phyloP scores from a whole-genome alignment of 306 rosid genomes.

The Prinsepia uniflora region DNA sequence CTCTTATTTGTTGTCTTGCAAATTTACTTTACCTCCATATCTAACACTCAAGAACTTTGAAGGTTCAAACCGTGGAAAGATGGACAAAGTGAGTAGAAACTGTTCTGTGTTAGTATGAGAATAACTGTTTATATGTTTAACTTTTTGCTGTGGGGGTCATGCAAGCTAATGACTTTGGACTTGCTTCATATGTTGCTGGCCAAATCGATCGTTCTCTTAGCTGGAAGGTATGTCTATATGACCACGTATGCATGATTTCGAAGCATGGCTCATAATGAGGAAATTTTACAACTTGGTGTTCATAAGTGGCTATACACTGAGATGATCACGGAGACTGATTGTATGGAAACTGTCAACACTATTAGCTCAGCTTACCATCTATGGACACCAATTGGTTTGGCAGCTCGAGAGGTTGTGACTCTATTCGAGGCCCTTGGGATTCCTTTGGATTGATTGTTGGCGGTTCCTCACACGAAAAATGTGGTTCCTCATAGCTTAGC shows the following conservation, averaged over 20 bases:
- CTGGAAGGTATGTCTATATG: conserved; percentile 53
- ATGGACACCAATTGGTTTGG: too few relatives aligned
- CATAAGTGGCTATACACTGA: too few relatives aligned
- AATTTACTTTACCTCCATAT: conserved; percentile 65
- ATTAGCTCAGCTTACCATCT: too few relatives aligned
- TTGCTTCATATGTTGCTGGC: conserved; percentile 80
- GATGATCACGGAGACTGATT: too few relatives aligned
- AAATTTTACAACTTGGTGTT: conserved; percentile 27
- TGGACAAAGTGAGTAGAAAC: conserved; percentile 53
- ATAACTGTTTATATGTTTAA: background rate
- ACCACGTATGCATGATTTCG: background rate
- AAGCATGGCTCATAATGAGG: background rate
- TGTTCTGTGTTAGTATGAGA: conserved; percentile 2
- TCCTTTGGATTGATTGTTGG: too few relatives aligned
- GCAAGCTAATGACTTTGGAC: conserved; percentile 81
- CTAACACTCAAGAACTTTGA: conserved; percentile 73
- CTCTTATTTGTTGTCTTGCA: conserved; percentile 25
- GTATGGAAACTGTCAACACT: too few relatives aligned
- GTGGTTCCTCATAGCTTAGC: too few relatives aligned
- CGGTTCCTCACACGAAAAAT: too few relatives aligned
- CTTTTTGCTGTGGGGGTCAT: conserved; percentile 4
- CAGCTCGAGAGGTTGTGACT: too few relatives aligned
- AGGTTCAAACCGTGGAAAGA: conserved; percentile 67
- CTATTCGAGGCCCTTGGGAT: too few relatives aligned
- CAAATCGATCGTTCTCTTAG: conserved; percentile 90